Conservation (phyloP, 176 grass and related monocot species). For the Musa beccarii region DNA sequence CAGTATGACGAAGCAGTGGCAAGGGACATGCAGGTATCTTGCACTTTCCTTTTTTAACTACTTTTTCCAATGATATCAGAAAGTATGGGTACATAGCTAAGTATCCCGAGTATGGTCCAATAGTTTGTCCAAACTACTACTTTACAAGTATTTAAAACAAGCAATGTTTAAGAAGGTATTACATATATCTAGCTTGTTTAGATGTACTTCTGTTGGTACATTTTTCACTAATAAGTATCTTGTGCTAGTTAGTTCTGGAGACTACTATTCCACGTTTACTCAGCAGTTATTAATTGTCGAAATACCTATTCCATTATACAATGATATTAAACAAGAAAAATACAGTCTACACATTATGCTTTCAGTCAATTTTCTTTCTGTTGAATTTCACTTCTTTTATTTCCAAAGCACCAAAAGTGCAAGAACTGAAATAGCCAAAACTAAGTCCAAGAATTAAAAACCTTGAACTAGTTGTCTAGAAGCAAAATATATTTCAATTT, state of each 20-base stretch:
- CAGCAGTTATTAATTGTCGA: background rate
- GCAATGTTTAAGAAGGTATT: background rate
- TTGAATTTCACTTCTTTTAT: background rate
- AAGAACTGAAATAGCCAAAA: too few relatives aligned
- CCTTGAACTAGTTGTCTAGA: background rate
- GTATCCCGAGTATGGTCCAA: too few relatives aligned
- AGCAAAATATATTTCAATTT: background rate
- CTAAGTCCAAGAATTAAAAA: background rate
- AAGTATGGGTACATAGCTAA: background rate
- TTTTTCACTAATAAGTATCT: background rate
- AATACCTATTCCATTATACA: background rate
- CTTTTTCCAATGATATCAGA: background rate
- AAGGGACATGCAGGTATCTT: background rate
- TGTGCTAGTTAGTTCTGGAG: background rate
- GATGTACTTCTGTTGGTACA: background rate
- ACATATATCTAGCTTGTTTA: background rate
- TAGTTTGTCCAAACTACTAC: too few relatives aligned
- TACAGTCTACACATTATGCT: background rate
- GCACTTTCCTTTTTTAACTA: background rate
- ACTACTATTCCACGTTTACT: background rate
- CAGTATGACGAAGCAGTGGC: too few relatives aligned
- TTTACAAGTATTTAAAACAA: background rate
- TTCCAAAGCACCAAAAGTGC: background rate
- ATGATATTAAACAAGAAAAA: background rate
- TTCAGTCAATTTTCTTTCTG: background rate